Percentiles rank a stretch among this genome's conserved stretches.
phyloP scores from a whole-genome alignment of 108 stramenopile species.

The Pseudonitzschia pungens region DNA sequence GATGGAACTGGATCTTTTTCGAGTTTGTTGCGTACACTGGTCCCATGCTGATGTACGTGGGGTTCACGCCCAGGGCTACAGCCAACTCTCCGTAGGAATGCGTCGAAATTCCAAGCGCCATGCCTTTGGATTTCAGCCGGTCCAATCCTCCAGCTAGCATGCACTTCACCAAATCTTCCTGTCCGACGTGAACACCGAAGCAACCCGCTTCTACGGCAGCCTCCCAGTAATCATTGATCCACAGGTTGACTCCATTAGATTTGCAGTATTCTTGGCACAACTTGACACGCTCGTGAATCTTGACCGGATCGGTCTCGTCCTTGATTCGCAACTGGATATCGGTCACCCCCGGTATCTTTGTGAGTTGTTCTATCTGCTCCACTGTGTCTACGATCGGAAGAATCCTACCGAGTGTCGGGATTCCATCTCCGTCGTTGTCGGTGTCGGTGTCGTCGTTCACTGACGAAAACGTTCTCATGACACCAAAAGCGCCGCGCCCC shows the following conservation, averaged over 20 bases:
- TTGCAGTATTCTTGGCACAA: constrained; percentile 58
- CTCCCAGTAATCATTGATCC: constrained; percentile 93
- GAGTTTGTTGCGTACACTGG: constrained; percentile 86
- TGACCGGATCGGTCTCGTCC: constrained; percentile 53
- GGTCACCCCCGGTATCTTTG: constrained; percentile 42
- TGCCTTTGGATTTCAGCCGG: constrained; percentile 33
- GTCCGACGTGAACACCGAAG: constrained; percentile 92
- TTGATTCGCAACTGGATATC: constrained; percentile 88
- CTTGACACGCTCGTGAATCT: constrained; percentile 51
- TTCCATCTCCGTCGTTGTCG: constrained; percentile 12
- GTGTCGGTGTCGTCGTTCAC: not conserved
- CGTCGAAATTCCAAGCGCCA: constrained; percentile 89
- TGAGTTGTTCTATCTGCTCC: constrained; percentile 59
- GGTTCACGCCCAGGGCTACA: constrained; percentile 77
- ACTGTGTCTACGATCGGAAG: constrained; percentile 81
- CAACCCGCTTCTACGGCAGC: constrained; percentile 74
- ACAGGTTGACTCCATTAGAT: constrained; percentile 65
- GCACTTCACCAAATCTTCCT: constrained; percentile 86
- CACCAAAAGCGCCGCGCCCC: constrained; percentile 20
- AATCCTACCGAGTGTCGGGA: constrained; percentile 59
- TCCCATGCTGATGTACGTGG: constrained; percentile 89
- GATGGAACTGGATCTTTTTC: constrained; percentile 85
- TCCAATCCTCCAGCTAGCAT: constrained; percentile 57
- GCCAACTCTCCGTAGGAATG: constrained; percentile 91
- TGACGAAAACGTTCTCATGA: constrained; percentile 37